Conservation (phyloP, 345 rosid genomes). For the Gossypium anomalum region DNA sequence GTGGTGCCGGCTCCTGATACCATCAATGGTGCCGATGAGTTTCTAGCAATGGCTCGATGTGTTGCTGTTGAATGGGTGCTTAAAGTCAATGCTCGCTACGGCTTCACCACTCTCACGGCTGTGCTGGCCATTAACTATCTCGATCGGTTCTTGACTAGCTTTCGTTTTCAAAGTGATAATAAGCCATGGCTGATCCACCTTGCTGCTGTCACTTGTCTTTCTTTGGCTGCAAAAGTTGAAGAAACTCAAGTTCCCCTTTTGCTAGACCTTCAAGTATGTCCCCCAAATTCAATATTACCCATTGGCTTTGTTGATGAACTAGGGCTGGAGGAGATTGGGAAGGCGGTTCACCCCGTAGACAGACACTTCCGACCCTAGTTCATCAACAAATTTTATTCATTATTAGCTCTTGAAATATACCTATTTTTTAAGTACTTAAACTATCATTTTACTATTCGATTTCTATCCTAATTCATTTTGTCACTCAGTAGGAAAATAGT, state of each 20-base stretch:
- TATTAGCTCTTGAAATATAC: no score
- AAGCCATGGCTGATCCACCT: constrained; percentile 95
- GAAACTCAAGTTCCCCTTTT: constrained; percentile 83
- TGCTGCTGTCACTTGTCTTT: constrained; percentile 76
- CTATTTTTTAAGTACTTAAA: no score
- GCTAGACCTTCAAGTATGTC: constrained; percentile 69
- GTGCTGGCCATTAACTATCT: constrained; percentile 74
- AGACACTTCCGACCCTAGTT: no score
- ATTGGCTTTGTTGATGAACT: no score
- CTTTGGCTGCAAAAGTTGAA: constrained; percentile 94
- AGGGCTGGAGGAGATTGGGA: no score
- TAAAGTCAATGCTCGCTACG: constrained; percentile 53
- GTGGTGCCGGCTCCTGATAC: neutral
- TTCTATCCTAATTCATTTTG: no score
- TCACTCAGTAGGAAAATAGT: no score
- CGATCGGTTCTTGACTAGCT: constrained; percentile 60
- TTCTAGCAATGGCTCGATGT: constrained; percentile 39
- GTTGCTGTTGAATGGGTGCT: constrained; percentile 83
- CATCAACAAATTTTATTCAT: no score
- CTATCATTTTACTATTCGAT: no score
- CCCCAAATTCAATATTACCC: neutral
- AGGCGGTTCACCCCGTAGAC: no score
- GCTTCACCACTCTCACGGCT: constrained; percentile 69
- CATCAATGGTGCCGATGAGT: constrained; percentile 1
- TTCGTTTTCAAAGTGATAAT: constrained; percentile 48